These are phyloP conservation scores for Nakazawaea anatomiae DNA, from an alignment of 805 yeast genomes.

Conservation along the genomic window DNA sequence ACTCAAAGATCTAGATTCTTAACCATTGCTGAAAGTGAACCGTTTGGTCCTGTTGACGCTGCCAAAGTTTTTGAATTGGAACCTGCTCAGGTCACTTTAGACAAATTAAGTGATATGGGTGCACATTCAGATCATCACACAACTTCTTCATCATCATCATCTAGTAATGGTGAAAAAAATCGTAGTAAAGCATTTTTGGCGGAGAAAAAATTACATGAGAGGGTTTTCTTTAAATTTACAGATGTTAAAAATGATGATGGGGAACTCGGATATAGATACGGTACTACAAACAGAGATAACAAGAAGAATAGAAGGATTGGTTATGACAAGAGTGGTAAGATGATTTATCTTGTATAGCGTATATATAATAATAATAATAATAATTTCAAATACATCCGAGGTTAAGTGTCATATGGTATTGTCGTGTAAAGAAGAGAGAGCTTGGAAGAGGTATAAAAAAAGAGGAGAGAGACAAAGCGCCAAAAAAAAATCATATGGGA, in stretches of 20 bases:
- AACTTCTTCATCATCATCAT: neutral
- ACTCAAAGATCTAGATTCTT: conserved; percentile 77
- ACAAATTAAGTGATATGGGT: conserved; percentile 57
- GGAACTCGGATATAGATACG: conserved; percentile 76
- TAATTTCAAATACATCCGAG: neutral
- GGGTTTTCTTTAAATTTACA: conserved; percentile 66
- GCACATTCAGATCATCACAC: conserved; percentile 37
- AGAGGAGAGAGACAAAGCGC: too few relatives aligned
- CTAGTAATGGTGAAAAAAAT: conserved; percentile 8
- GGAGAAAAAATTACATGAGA: conserved; percentile 33
- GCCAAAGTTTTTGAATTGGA: conserved; percentile 77
- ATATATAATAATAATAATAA: neutral
- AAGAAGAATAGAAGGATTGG: conserved; percentile 77
- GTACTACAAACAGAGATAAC: conserved; percentile 84
- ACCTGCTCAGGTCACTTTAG: conserved; percentile 80
- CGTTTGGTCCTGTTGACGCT: conserved; percentile 94
- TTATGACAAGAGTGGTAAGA: conserved; percentile 63
- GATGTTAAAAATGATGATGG: conserved; percentile 65
- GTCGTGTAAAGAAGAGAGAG: neutral
- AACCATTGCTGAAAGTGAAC: conserved; percentile 90
- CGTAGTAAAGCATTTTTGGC: conserved; percentile 41
- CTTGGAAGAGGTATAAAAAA: neutral
- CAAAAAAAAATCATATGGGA: too few relatives aligned
- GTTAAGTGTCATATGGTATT: neutral
- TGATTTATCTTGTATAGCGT: conserved; percentile 24